Conservation (phyloP, 2,329 filamentous ascomycete genomes). For the Phialophora verrucosa region DNA sequence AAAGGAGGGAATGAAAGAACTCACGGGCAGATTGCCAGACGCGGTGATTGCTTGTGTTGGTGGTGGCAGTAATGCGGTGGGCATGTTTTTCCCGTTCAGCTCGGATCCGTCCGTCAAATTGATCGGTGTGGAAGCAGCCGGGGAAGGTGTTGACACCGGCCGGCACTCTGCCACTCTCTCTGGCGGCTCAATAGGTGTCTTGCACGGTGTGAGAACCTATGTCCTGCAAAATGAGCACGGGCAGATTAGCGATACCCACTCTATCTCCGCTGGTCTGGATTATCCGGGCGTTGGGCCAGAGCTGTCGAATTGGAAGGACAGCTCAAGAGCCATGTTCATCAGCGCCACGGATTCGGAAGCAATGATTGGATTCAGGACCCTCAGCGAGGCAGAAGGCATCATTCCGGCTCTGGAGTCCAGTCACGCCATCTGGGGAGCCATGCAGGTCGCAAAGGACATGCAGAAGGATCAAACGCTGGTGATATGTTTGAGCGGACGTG, state of each 20-base stretch:
- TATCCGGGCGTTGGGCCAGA: conserved; percentile 97
- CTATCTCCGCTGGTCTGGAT: conserved; percentile 92
- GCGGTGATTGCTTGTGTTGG: conserved; percentile 96
- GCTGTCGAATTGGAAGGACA: conserved; percentile 91
- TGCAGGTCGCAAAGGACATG: conserved; percentile 85
- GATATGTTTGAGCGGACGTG: conserved; percentile 88
- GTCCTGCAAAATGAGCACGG: conserved; percentile 91
- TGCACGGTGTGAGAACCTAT: conserved; percentile 96
- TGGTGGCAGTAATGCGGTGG: conserved; percentile 90
- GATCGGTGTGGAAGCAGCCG: conserved; percentile 91
- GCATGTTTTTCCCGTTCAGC: conserved; percentile 98
- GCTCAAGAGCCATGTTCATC: conserved; percentile 80
- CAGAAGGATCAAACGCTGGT: conserved; percentile 89
- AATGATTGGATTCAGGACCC: conserved; percentile 81
- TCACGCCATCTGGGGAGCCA: conserved; percentile 86
- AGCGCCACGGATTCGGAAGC: conserved; percentile 91
- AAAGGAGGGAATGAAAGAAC: conserved; percentile 84
- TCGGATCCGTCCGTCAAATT: conserved; percentile 84
- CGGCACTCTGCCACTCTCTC: conserved; percentile 88
- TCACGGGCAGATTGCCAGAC: conserved; percentile 87
- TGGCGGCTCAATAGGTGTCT: conserved; percentile 85
- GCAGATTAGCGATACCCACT: conserved; percentile 94
- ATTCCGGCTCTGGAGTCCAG: conserved; percentile 94
- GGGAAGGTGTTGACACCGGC: conserved; percentile 84
- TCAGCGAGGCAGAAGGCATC: conserved; percentile 90